Percentiles rank a stretch among this genome's conserved stretches.
phyloP scores from a whole-genome alignment of 768 basidiomycete genomes.

The Mycena chlorophos region DNA sequence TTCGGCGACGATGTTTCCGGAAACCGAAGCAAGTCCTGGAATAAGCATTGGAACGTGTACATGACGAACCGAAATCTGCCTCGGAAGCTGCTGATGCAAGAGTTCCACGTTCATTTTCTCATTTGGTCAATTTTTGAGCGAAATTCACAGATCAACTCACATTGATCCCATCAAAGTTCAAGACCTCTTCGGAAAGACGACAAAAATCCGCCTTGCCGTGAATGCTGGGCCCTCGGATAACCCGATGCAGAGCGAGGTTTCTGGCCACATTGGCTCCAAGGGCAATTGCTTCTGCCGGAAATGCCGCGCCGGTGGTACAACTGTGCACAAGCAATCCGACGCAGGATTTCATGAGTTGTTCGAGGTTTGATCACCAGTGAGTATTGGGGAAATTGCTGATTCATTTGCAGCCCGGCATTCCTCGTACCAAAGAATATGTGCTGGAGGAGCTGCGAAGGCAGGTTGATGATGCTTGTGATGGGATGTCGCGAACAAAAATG shows the following conservation, averaged over 20 bases:
- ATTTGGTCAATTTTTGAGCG: slow-evolving; percentile 25
- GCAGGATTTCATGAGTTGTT: slow-evolving; percentile 38
- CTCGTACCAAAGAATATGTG: slow-evolving; percentile 25
- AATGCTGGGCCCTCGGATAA: slow-evolving; percentile 39
- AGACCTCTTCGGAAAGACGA: slow-evolving; percentile 27
- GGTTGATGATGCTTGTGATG: slow-evolving; percentile 31
- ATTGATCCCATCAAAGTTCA: slow-evolving; percentile 31
- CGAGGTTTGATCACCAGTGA: slow-evolving; percentile 20
- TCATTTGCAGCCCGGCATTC: neutral
- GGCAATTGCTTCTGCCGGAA: slow-evolving; percentile 44
- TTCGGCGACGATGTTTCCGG: slow-evolving; percentile 47
- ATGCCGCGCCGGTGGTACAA: slow-evolving; percentile 38
- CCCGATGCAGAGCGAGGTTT: slow-evolving; percentile 39
- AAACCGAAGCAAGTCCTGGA: slow-evolving; percentile 45
- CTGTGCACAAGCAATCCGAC: slow-evolving; percentile 32
- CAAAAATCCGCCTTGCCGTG: slow-evolving; percentile 27
- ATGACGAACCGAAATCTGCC: slow-evolving; percentile 39
- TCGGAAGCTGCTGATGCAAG: slow-evolving; percentile 34
- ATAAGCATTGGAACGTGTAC: slow-evolving; percentile 46
- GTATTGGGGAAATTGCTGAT: neutral
- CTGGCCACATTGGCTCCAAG: slow-evolving; percentile 40
- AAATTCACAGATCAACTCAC: slow-evolving; percentile 31
- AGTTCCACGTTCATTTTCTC: slow-evolving; percentile 39
- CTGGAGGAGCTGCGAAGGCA: slow-evolving; percentile 31
- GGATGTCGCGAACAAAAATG: slow-evolving; percentile 29